A percentile compares a stretch with the other conserved stretches of the same genome.
Evolutionary conservation across 129 eudicot genomes (phyloP).

Genomic region (Glebionis coronaria): DNA sequence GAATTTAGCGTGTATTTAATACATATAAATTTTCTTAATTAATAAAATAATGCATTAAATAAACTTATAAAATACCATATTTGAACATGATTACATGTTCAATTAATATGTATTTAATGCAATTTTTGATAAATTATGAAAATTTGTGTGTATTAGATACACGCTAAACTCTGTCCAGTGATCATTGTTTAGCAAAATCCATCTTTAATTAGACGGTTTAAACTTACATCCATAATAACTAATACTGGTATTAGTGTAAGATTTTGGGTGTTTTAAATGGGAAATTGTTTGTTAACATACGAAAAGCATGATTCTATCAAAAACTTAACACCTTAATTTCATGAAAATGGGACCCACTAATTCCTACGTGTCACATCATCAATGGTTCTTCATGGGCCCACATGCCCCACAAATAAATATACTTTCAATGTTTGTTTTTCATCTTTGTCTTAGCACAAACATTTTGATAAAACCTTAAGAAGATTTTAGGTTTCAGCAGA

Average conservation of each 20-base stretch:
- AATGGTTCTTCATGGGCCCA: constrained; percentile 26
- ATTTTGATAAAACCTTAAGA: constrained; percentile 12
- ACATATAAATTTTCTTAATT: too few species aligned
- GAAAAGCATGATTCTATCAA: constrained; percentile 31
- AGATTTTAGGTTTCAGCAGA: background rate
- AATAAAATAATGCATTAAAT: too few species aligned
- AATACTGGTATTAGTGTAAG: constrained; percentile 8
- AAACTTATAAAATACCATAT: too few species aligned
- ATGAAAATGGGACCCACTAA: constrained; percentile 30
- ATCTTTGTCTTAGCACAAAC: constrained; percentile 4
- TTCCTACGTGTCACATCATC: constrained; percentile 30
- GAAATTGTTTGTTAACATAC: constrained; percentile 35
- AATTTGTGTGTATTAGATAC: too few species aligned
- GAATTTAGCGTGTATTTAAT: too few species aligned
- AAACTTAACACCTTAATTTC: constrained; percentile 39
- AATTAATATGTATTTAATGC: too few species aligned
- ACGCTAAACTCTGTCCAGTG: too few species aligned
- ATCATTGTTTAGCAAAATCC: too few species aligned
- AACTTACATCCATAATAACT: constrained; percentile 18
- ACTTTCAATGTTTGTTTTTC: constrained; percentile 16
- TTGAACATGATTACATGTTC: too few species aligned
- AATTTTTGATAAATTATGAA: too few species aligned
- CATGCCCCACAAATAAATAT: constrained; percentile 34
- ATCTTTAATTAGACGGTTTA: constrained; percentile 29
- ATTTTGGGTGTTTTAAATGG: constrained; percentile 34